Conservation (phyloP, 208 protist species). For the Leishmania aethiopica region DNA sequence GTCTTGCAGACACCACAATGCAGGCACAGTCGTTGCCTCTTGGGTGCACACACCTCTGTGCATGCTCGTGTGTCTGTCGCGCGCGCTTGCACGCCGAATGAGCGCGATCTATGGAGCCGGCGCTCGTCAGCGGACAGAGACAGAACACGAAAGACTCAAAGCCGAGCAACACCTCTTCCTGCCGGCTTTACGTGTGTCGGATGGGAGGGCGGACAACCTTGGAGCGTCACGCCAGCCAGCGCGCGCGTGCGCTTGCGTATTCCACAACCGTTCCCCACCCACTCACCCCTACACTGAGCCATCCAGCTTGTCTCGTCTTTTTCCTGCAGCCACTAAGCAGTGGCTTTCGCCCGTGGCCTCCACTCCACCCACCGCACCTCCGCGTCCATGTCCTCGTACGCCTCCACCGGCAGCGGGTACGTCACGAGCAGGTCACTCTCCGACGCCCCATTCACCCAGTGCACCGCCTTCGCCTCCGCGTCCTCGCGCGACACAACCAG, state of each 20-base stretch:
- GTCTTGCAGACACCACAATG: not conserved
- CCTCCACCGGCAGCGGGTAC: conserved; percentile 40
- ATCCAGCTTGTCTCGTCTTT: too few species aligned
- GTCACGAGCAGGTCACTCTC: conserved; percentile 50
- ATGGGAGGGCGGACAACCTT: not conserved
- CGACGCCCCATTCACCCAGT: conserved; percentile 49
- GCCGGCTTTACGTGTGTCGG: not conserved
- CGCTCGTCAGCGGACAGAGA: not conserved
- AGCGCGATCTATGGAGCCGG: not conserved
- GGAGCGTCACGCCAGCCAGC: not conserved
- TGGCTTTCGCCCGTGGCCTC: not conserved
- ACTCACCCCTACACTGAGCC: not conserved
- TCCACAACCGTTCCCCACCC: not conserved
- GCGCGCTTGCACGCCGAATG: not conserved
- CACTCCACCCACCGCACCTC: conserved; percentile 32
- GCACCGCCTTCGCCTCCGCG: conserved; percentile 36
- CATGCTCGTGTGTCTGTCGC: not conserved
- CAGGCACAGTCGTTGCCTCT: not conserved
- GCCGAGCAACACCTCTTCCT: not conserved
- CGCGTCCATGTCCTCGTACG: conserved; percentile 47
- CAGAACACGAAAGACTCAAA: not conserved
- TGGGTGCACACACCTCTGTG: not conserved
- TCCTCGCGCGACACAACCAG: conserved; percentile 40
- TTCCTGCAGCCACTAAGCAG: not conserved
- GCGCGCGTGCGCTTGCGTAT: not conserved